Base-by-base conservation (phyloP, 768 basidiomycete species). In the Thelephora ganbajun region DNA sequence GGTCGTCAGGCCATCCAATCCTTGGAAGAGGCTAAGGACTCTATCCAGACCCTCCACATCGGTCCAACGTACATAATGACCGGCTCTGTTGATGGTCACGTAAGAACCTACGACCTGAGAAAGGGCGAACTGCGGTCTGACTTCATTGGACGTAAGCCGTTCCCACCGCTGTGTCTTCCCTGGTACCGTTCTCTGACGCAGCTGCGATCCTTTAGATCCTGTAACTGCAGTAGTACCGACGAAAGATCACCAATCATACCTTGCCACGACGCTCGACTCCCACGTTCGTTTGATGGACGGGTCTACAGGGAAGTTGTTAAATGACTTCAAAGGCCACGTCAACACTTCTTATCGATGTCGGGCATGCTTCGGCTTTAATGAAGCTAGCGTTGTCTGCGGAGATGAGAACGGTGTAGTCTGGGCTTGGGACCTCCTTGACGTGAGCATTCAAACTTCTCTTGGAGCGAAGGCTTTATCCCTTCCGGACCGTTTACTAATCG, bases 391-490 rank as follows among this genome's bases (percentile, higher is more conserved):
- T 13, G 60, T 94, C 4, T 81, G 77, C 51, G 96, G 96, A 7
- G 96, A 98, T 59, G 96, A 97, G 63, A 74, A 81, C 6, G 96
- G 96, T 0, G 67, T 64, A 51, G 67, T 99, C 2, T 96, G 90
- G 89, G 78, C 78, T 36, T 99, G 93, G 93, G 89, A 94, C 55
- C 67, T 97, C 50, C 74, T 97, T 18, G 85, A 89, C 61, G 93
- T 93, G 63, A 58, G 77, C 65, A 1, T 9, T 16, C 11, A n/a
- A n/a, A 35, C 13, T 62, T 57, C 45, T 14, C 37, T 43, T 30
- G 35, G 41, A 16, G 37, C 41, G 45, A 45, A 41, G 36, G 50
- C 20, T 36, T 34, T 30, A 30, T 9, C 26, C 26, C 26, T 9
- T 30, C n/a, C n/a, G n/a, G n/a, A n/a, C n/a, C n/a, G n/a, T 46